These are phyloP conservation scores for Blastocystis sp. DNA, from an alignment of 352 stramenopile species.

Conservation along the genomic window DNA sequence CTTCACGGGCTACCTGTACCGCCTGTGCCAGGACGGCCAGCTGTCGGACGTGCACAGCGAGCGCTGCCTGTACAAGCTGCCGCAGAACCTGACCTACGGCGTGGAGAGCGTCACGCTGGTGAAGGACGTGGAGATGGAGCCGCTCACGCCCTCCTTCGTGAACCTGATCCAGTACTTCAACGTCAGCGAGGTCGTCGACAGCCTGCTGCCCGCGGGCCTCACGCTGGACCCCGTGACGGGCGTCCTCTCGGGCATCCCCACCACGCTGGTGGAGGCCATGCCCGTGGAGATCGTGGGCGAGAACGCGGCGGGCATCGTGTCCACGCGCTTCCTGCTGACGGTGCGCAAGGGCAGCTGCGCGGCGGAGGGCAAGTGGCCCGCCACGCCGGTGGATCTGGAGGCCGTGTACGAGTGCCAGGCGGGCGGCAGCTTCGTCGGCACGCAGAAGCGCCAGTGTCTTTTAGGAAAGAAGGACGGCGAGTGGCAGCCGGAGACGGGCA, in stretches of 20 bases:
- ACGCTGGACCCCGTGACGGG: not conserved
- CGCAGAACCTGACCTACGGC: not conserved
- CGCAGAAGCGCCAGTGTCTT: not conserved
- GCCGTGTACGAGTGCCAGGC: not conserved
- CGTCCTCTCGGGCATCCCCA: not conserved
- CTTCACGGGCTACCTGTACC: constrained; percentile 29
- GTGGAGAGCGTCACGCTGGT: not conserved
- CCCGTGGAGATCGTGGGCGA: not conserved
- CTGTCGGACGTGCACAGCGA: constrained; percentile 15
- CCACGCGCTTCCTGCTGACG: not conserved
- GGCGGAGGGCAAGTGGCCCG: not conserved
- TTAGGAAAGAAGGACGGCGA: constrained; percentile 34
- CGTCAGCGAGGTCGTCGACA: not conserved
- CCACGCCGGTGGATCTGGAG: not conserved
- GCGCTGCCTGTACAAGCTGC: not conserved
- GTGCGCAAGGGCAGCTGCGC: not conserved
- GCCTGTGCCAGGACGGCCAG: not conserved
- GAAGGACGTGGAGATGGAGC: not conserved
- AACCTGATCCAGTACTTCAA: not conserved
- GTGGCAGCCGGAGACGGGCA: not conserved
- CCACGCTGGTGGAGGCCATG: not conserved
- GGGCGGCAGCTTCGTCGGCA: constrained; percentile 10
- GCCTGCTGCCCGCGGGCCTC: not conserved
- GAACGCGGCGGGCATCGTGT: not conserved
- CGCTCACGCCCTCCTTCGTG: not conserved